Evolutionary conservation across 177 flowering plant genomes (phyloP), one percentile per base, ranked within the genome.

Genomic region (Vitis hybrid): DNA sequence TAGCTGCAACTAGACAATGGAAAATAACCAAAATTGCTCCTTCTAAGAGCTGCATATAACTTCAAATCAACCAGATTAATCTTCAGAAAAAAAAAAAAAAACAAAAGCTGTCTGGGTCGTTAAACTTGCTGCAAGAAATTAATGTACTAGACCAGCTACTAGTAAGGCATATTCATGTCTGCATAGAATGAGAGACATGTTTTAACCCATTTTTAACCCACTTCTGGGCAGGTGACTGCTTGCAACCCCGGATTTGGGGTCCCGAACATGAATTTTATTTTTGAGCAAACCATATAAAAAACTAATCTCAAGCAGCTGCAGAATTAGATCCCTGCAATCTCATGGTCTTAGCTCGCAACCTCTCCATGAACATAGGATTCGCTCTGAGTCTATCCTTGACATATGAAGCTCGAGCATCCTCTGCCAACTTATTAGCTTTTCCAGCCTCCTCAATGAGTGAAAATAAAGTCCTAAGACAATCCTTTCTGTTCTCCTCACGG

Each of bases 401-500:
- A 73, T 86, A 86, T 47, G 82, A 71, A 55, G 83, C 73, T 31
- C 92, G 87, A 59, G 94, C 84, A 44, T 89, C 93, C 50, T 90
- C 92, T 49, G 82, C 97, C 63, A 92, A 49, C 65, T 86, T 84
- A 71, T 81, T 79, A n/a, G 99, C 98, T 82, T 90, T 89, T 59
- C 81, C 85, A 67, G 97, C 90, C 73, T 95, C 99, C 76, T 89
- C 97, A 11, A 95, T 80, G 67, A 94, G 77, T 18, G 87, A 74
- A 72, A 76, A 79, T 15, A 95, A 82, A 62, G 97, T 95, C 78
- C 98, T 82, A 54, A 94, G 85, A 79, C 99, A 95, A 73, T 95
- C 99, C 80, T 95, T 95, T 71, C 95, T 84, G 79, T 95, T 95
- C 84, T 95, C 99, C 72, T 95, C 98, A 44, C 99, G 83, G 59